Base-by-base conservation (phyloP, 2,329 filamentous ascomycete genomes). In the Aspergillus alliaceus region DNA sequence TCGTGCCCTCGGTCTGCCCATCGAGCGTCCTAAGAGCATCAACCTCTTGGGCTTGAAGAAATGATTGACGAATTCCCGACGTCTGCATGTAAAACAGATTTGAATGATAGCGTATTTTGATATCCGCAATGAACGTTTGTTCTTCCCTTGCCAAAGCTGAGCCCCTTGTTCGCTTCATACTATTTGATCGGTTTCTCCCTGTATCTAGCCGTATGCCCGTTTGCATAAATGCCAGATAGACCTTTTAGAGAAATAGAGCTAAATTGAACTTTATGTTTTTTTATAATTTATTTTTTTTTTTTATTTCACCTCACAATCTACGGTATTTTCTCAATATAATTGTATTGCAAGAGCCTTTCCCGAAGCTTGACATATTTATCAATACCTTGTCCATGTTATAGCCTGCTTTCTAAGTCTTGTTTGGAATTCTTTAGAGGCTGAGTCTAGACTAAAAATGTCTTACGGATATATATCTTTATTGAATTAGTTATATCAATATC, bases 11-110 rank as follows among this genome's bases (percentile, higher is more conserved):
- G 95, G 95, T 53, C 81, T 98, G 72, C 95, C 95, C 11, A 99
- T 99, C 70, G 95, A 99, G 86, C 84, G 93, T 61, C 95, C 95
- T 50, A 99, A 99, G 90, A 96, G 91, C 77, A 96, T 98, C 73
- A 95, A 96, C 78, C 81, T 99, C 55, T 84, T 90, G 75, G 93
- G 93, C 11, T 79, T 99, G 65, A 79, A 96, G 65, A 89, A 93
- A 59, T 72, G 72, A 66, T 20, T 46, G 51, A 53, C n/a, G 27
- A 48, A n/a, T 15, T 32, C 8, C 27, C 9, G 27, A 27, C 12
- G 9, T n/a, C 15, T 6, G n/a, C 25, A 2, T 48, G 44, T 48
- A 48, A 48, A 31, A 48, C 6, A 32, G n/a, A 27, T 48, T 22
- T 32, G 44, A 48, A 48, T 22, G 44, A 22, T 32, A 48, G 44